A percentile compares a stretch with the other conserved stretches of the same genome.
Evolutionary conservation across 352 stramenopile genomes (phyloP).

Genomic region (Pythium phragmitis): DNA sequence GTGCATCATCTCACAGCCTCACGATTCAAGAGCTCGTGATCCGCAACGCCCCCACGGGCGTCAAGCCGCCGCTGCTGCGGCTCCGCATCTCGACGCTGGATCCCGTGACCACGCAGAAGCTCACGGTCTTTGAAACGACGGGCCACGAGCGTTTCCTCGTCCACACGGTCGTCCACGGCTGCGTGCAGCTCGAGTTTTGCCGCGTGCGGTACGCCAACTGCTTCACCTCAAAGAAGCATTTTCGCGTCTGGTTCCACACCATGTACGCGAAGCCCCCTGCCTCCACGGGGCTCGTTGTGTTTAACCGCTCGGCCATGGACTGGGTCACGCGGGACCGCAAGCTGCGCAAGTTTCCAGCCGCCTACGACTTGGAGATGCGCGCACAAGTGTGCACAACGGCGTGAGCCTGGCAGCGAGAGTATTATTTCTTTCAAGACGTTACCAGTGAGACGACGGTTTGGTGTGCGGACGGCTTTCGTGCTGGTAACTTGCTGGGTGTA

Average conservation of each 20-base stretch:
- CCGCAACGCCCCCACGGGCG: conserved; percentile 42
- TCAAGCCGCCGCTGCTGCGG: conserved; percentile 38
- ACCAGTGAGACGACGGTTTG: no score
- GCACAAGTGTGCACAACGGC: conserved; percentile 10
- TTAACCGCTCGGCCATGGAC: conserved; percentile 36
- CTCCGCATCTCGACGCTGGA: conserved; percentile 44
- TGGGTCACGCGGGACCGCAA: conserved; percentile 67
- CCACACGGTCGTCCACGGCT: conserved; percentile 43
- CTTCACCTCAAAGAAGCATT: conserved; percentile 42
- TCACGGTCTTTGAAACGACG: conserved; percentile 45
- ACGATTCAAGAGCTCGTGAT: conserved; percentile 40
- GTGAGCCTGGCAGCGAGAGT: neutral
- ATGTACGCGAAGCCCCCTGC: conserved; percentile 39
- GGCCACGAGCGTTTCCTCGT: conserved; percentile 54
- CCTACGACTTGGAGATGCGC: conserved; percentile 61
- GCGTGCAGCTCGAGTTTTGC: conserved; percentile 63
- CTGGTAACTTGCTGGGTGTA: no score
- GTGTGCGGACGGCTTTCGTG: no score
- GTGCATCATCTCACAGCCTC: conserved; percentile 11
- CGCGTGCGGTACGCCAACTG: conserved; percentile 34
- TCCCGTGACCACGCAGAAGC: conserved; percentile 17
- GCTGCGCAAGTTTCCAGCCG: conserved; percentile 53
- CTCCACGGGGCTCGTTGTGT: conserved; percentile 7
- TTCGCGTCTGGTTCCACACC: conserved; percentile 79
- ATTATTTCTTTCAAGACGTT: no score